phyloP scores from a whole-genome alignment of 306 rosid genomes.

The Aeschynomene evenia region DNA sequence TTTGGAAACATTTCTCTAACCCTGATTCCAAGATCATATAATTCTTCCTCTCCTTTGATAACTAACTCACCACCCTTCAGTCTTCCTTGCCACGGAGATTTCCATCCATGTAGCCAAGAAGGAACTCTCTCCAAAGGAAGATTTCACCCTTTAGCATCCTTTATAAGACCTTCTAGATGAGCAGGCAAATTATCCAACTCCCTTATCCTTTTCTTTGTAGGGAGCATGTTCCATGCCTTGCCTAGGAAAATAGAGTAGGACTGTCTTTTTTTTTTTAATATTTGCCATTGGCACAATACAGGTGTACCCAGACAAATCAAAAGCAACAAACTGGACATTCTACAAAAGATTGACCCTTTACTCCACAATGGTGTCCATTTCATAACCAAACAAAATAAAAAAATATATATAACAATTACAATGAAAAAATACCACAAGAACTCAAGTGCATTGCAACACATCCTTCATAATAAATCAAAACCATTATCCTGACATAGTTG shows the following conservation, averaged over 20 bases:
- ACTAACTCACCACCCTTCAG: constrained; percentile 73
- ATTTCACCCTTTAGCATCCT: constrained; percentile 48
- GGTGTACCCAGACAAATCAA: neutral
- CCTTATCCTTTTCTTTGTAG: constrained; percentile 75
- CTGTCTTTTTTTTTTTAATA: no score
- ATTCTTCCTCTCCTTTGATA: constrained; percentile 72
- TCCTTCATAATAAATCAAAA: constrained; percentile 15
- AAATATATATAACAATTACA: neutral
- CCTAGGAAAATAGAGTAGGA: constrained; percentile 48
- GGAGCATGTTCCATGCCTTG: constrained; percentile 95
- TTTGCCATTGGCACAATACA: neutral
- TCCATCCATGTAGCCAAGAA: constrained; percentile 74
- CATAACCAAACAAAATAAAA: neutral
- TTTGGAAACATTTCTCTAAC: constrained; percentile 59
- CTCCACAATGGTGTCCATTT: neutral
- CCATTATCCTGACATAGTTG: neutral
- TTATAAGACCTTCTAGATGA: constrained; percentile 53
- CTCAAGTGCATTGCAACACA: constrained; percentile 52
- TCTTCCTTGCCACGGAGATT: constrained; percentile 87
- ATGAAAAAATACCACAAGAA: constrained; percentile 46
- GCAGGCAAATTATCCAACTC: constrained; percentile 55
- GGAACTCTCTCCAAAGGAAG: constrained; percentile 58
- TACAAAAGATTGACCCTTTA: constrained; percentile 12
- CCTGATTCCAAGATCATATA: constrained; percentile 72
- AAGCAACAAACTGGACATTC: neutral